Conservation (phyloP, 805 yeast genomes). For the Candida easanensis region DNA sequence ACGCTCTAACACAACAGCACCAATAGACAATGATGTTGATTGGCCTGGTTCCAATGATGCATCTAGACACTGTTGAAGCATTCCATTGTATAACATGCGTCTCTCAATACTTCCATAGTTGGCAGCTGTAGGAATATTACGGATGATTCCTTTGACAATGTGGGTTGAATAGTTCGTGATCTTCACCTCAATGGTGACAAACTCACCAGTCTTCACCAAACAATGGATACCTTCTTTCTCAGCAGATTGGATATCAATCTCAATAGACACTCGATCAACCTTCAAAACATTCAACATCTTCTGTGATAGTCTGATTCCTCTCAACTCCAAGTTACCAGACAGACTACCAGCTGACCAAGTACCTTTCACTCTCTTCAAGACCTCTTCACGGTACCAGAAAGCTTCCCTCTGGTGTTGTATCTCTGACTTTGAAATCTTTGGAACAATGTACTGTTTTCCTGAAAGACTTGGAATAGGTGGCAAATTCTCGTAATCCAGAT, state of each 20-base stretch:
- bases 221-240: conserved; percentile 31
- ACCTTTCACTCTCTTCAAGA: conserved; percentile 60
- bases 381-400: conserved; percentile 78
- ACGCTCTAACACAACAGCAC: conserved; percentile 63
- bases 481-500: conserved; percentile 40
- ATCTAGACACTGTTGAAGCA: conserved; percentile 54
- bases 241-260: conserved; percentile 11
- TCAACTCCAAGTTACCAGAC: conserved; percentile 59
- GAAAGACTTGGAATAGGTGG: conserved; percentile 67
- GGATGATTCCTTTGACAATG: conserved; percentile 50
- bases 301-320: conserved; percentile 60
- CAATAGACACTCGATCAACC: conserved; percentile 45
- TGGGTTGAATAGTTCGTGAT: conserved; percentile 46
- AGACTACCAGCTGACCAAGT: conserved; percentile 55
- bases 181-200: conserved; percentile 47
- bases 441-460: conserved; percentile 61
- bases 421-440: conserved; percentile 52
- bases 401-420: conserved; percentile 52
- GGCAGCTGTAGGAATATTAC: conserved; percentile 52
- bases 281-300: conserved; percentile 56
- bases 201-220: conserved; percentile 41
- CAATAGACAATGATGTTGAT: conserved; percentile 41
- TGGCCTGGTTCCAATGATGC: conserved; percentile 42
- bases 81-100: conserved; percentile 69
- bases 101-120: conserved; percentile 44